These are phyloP conservation scores for Hyphopichia khmerensis DNA, from an alignment of 1,139 yeast species.

Conservation along the genomic window DNA sequence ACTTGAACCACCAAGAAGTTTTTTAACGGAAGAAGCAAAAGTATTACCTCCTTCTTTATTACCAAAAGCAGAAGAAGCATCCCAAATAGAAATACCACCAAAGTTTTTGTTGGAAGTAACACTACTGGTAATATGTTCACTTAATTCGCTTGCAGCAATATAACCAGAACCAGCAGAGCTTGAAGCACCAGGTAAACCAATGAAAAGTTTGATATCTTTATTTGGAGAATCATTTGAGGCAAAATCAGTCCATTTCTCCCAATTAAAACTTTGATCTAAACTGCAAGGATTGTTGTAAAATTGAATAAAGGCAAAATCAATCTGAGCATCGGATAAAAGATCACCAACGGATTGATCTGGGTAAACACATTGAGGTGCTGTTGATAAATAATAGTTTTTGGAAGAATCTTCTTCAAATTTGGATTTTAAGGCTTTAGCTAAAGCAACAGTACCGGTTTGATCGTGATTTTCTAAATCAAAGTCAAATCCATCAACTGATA, in stretches of 20 bases:
- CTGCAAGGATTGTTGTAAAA: constrained; percentile 90
- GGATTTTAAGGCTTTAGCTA: constrained; percentile 59
- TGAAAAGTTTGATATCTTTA: constrained; percentile 57
- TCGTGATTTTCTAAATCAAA: constrained; percentile 45
- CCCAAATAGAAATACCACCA: constrained; percentile 92
- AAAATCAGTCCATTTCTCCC: constrained; percentile 77
- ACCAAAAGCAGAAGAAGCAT: constrained; percentile 75
- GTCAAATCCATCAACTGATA: constrained; percentile 47
- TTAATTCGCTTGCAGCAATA: constrained; percentile 18
- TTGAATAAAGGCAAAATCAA: constrained; percentile 89
- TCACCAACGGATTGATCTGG: constrained; percentile 87
- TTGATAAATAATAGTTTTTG: constrained; percentile 73
- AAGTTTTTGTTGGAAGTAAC: constrained; percentile 49
- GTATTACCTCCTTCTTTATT: constrained; percentile 49
- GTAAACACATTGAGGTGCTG: constrained; percentile 94
- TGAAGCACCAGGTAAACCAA: constrained; percentile 74
- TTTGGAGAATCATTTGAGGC: constrained; percentile 68
- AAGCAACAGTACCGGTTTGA: constrained; percentile 58
- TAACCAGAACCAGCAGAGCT: constrained; percentile 60
- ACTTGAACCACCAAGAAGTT: constrained; percentile 12
- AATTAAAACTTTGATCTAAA: constrained; percentile 64
- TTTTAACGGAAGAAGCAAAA: constrained; percentile 44
- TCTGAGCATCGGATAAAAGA: constrained; percentile 54
- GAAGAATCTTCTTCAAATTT: constrained; percentile 54
- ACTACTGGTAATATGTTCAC: constrained; percentile 20